Percentiles rank a stretch among this genome's conserved stretches.
phyloP scores from a whole-genome alignment of 192 early-diverging fungal species.

The Coemansia sp. region DNA sequence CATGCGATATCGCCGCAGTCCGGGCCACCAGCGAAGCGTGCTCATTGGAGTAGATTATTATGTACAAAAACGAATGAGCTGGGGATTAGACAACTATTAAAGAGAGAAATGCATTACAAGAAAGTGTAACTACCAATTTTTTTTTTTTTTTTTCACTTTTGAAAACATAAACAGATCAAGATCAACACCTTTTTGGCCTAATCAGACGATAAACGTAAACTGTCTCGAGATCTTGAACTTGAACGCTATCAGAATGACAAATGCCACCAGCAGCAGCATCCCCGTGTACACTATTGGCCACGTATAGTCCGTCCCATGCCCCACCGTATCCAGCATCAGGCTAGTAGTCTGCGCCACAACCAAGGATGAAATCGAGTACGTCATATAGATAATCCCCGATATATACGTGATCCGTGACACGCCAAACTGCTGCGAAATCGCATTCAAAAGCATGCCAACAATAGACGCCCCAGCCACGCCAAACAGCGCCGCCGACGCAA shows the following conservation, averaged over 20 bases:
- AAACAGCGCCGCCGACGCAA: slow-evolving; percentile 38
- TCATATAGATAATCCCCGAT: slow-evolving; percentile 50
- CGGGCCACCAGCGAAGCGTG: neutral
- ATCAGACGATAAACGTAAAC: slow-evolving; percentile 10
- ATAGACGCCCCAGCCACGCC: slow-evolving; percentile 41
- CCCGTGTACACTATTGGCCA: slow-evolving; percentile 50
- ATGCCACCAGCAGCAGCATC: slow-evolving; percentile 24
- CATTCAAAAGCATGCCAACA: slow-evolving; percentile 43
- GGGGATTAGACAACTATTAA: neutral
- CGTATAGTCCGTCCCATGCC: slow-evolving; percentile 40
- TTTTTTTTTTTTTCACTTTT: too few relatives aligned
- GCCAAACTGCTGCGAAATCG: slow-evolving; percentile 40
- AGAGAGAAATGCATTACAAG: too few relatives aligned
- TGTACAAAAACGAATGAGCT: neutral
- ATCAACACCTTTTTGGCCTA: neutral
- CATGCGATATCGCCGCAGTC: slow-evolving; percentile 1
- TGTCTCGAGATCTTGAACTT: slow-evolving; percentile 24
- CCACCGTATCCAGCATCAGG: slow-evolving; percentile 49
- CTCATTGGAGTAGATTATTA: neutral
- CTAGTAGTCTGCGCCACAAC: slow-evolving; percentile 42
- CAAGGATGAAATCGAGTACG: slow-evolving; percentile 38
- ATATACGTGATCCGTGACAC: slow-evolving; percentile 42
- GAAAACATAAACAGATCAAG: neutral
- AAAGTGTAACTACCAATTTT: too few relatives aligned
- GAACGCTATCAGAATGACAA: slow-evolving; percentile 25